A percentile compares a stretch with the other conserved stretches of the same genome.
phyloP scores from a whole-genome alignment of 176 grass and related monocot species.

The Phyllostachys edulis region DNA sequence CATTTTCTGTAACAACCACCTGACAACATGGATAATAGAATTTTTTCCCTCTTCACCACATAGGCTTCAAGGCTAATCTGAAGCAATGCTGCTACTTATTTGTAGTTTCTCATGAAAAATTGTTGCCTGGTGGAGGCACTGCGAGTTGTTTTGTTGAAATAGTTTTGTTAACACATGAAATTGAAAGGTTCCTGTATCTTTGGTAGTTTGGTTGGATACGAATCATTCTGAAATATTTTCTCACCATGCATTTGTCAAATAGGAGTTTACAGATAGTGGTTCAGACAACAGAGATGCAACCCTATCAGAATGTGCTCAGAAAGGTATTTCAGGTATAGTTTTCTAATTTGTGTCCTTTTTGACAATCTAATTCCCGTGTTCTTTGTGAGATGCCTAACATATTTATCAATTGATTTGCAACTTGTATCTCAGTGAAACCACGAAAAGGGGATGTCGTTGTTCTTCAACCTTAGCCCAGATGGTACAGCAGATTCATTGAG shows the following conservation, averaged over 20 bases:
- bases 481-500: conserved; percentile 56
- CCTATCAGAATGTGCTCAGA: conserved; percentile 82
- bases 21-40: too few relatives aligned
- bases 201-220: too few relatives aligned
- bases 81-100: too few relatives aligned
- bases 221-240: not conserved
- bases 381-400: not conserved
- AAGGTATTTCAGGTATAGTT: conserved; percentile 68
- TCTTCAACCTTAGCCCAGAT: conserved; percentile 88
- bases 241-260: conserved; percentile 10
- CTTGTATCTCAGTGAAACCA: conserved; percentile 62
- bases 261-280: conserved; percentile 41
- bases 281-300: conserved; percentile 43
- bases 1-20: too few relatives aligned
- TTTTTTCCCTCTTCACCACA: too few relatives aligned
- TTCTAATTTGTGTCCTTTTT: not conserved
- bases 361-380: not conserved
- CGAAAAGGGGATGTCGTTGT: conserved; percentile 79
- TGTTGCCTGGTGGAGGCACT: too few relatives aligned
- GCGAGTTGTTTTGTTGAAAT: too few relatives aligned
- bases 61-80: too few relatives aligned
- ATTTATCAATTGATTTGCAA: conserved; percentile 16
- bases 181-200: too few relatives aligned
- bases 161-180: too few relatives aligned
- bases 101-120: too few relatives aligned